Base-by-base conservation (phyloP, 495 filamentous ascomycete genomes). In the Glarea lozoyensis region DNA sequence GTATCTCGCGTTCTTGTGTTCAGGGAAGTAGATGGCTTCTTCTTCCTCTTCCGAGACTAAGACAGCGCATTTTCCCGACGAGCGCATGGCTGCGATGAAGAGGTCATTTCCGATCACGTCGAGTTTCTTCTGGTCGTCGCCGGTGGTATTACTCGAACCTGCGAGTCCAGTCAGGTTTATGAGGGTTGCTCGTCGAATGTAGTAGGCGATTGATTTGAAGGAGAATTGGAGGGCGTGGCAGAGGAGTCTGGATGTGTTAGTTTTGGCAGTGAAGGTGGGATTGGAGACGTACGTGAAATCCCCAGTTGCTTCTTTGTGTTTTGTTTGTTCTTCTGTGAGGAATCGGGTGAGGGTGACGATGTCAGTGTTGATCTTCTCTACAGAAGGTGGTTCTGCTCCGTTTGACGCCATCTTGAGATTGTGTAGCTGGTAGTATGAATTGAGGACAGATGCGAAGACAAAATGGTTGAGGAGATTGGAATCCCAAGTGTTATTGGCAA, bases 151-250 rank as follows among this genome's bases (percentile, higher is more conserved):
- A 48, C 88, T 84, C 48, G 88, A 93, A 22, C 92, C 92, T 25
- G 92, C 92, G 18, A 98, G 80, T 34, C 92, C 92, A 25, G 86
- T 88, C 31, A 98, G 77, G 70, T 96, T 95, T 64, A 96, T 94
- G 37, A 98, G 70, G n/a, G 88, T 90, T 20, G 92, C 89, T 61
- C 92, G 80, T 55, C 92, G 88, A 67, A 98, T 98, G 72, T 96
- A 98, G 76, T 97, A 94, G 52, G 92, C 90, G 64, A 98, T 98
- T 42, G 84, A 89, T 72, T 98, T 98, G 80, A 98, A 98, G 53
- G 92, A 86, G 74, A 96, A 97, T 68, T 97, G 93, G 23, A 98
- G 81, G 45, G 93, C 88, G 60, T 98, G 92, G 73, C 88, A 96
- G 42, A 98, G 78, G 18, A 98, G 78, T 55, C 88, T 94, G 54